Percentiles rank a stretch among this genome's conserved stretches.
These are phyloP conservation scores for Plasmodium yoelii DNA, from an alignment of 169 alveolate species.

Conservation along the genomic window DNA sequence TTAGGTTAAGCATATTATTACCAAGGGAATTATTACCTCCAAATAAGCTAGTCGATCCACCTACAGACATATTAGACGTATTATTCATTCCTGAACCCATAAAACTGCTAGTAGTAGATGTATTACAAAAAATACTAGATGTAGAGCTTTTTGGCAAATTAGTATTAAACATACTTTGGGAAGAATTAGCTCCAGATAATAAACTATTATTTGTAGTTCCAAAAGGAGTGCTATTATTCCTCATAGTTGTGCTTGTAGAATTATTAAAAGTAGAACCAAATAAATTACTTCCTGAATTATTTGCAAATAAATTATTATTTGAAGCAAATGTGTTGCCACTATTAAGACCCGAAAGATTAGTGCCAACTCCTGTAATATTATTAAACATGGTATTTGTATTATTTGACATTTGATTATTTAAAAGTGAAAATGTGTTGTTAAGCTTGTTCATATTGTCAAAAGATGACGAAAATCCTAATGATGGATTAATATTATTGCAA, in stretches of 20 bases:
- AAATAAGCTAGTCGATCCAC: slow-evolving; percentile 14
- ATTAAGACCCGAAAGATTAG: too few relatives aligned
- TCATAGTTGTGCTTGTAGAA: neutral
- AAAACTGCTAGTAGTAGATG: neutral
- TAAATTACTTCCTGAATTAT: neutral
- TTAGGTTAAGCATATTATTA: slow-evolving; percentile 4
- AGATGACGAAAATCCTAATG: slow-evolving; percentile 8
- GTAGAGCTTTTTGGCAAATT: neutral
- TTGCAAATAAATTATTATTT: slow-evolving; percentile 5
- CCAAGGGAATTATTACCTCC: neutral
- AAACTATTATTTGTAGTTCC: neutral
- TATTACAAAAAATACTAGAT: slow-evolving; percentile 3
- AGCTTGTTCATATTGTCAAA: slow-evolving; percentile 15
- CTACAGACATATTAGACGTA: neutral
- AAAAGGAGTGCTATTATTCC: neutral
- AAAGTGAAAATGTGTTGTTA: neutral
- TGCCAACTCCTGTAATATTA: neutral
- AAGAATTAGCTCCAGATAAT: neutral
- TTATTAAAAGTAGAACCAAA: neutral
- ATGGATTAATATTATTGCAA: slow-evolving; percentile 9
- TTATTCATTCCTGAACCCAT: neutral
- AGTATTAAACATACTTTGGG: slow-evolving; percentile 4
- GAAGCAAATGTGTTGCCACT: slow-evolving; percentile 13
- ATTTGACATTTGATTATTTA: neutral
- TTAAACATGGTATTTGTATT: slow-evolving; percentile 7